Evolutionary conservation across 768 basidiomycete species (phyloP).

Genomic region (Naganishia randhawae): DNA sequence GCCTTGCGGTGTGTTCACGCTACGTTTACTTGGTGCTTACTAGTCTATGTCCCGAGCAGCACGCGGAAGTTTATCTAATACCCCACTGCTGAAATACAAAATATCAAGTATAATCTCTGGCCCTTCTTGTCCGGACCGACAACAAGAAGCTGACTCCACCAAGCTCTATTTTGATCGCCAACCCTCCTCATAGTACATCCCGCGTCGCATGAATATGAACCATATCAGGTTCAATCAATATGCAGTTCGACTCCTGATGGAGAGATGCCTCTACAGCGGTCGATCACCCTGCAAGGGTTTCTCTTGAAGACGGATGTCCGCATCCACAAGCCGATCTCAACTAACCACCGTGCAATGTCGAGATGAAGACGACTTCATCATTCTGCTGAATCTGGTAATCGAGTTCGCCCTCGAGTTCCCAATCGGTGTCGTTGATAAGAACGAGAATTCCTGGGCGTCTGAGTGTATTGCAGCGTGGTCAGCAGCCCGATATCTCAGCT

Average conservation of each 20-base stretch:
- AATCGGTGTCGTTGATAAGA: constrained; percentile 93
- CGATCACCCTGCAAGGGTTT: background rate
- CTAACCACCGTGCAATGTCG: constrained; percentile 86
- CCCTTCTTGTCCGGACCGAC: background rate
- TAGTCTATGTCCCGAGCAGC: no score
- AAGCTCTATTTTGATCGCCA: no score
- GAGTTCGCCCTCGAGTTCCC: constrained; percentile 94
- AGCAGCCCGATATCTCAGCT: background rate
- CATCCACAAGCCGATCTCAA: background rate
- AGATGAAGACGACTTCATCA: constrained; percentile 95
- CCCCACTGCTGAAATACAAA: background rate
- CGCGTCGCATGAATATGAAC: background rate
- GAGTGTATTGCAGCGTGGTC: constrained; percentile 2
- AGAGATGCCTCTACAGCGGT: background rate
- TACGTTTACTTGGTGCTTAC: no score
- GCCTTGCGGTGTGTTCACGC: no score
- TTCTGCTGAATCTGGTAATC: constrained; percentile 70
- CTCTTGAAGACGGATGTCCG: background rate
- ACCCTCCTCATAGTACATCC: background rate
- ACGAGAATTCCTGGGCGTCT: constrained; percentile 96
- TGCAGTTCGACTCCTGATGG: background rate
- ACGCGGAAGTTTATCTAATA: no score
- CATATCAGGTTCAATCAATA: background rate
- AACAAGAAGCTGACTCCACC: background rate
- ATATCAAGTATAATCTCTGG: background rate